A percentile compares a stretch with the other conserved stretches of the same genome.
These are phyloP conservation scores for Lumnitzera littorea DNA, from an alignment of 345 rosid species.

Conservation along the genomic window DNA sequence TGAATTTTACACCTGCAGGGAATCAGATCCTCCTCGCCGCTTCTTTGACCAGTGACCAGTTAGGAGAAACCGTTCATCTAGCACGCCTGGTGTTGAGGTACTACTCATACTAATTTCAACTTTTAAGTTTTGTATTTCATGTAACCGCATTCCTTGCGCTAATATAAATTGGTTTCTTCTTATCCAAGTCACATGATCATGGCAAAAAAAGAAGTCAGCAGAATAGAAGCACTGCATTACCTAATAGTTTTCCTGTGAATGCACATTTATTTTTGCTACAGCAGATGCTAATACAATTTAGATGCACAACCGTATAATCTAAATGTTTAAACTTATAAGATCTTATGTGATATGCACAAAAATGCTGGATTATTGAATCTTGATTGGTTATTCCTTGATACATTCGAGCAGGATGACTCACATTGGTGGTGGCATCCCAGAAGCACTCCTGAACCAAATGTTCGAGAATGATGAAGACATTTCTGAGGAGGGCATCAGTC, in stretches of 20 bases:
- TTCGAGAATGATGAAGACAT: constrained; percentile 52
- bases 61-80: constrained; percentile 68
- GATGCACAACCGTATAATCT: too few relatives aligned
- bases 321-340: too few relatives aligned
- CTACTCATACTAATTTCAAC: neutral
- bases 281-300: too few relatives aligned
- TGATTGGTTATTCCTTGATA: too few relatives aligned
- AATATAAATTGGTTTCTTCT: neutral
- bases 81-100: constrained; percentile 72
- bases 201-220: too few relatives aligned
- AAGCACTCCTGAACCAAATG: constrained; percentile 66
- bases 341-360: too few relatives aligned
- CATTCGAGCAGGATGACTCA: constrained; percentile 48
- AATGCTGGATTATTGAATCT: too few relatives aligned
- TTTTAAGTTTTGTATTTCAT: neutral
- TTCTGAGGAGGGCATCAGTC: constrained; percentile 69
- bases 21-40: constrained; percentile 48
- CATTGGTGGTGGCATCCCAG: constrained; percentile 61
- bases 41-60: constrained; percentile 51
- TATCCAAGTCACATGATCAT: too few relatives aligned
- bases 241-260: too few relatives aligned
- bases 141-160: neutral
- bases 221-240: too few relatives aligned
- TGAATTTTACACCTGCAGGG: constrained; percentile 51
- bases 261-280: too few relatives aligned